Evolutionary conservation across 2,329 filamentous ascomycete genomes (phyloP).

Genomic region (Colletotrichum graminicola): DNA sequence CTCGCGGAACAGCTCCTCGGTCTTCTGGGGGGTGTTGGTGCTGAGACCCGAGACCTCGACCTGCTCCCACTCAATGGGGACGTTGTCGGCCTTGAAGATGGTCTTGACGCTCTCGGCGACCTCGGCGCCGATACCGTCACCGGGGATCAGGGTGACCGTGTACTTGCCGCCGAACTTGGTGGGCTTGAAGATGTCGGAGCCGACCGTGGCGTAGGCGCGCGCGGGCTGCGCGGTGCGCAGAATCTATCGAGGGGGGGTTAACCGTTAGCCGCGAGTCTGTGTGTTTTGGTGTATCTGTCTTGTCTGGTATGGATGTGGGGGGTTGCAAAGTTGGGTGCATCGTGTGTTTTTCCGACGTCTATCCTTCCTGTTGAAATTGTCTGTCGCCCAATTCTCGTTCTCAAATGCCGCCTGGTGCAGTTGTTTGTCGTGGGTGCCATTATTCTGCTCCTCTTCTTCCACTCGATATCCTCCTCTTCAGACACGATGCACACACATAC

Average conservation of each 20-base stretch:
- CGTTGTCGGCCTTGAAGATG: constrained; percentile 99
- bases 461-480: constrained; percentile 13
- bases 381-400: neutral
- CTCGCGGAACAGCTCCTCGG: constrained; percentile 95
- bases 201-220: constrained; percentile 81
- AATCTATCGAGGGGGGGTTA: constrained; percentile 54
- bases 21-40: constrained; percentile 81
- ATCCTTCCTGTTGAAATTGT: neutral
- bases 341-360: neutral
- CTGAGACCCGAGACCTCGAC: constrained; percentile 94
- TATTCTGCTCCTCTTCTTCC: constrained; percentile 2
- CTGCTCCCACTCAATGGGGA: constrained; percentile 99
- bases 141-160: constrained; percentile 97
- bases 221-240: constrained; percentile 62
- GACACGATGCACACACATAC: neutral
- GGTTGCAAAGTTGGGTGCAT: constrained; percentile 47
- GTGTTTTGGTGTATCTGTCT: constrained; percentile 44
- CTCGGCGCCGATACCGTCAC: constrained; percentile 98
- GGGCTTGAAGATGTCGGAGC: constrained; percentile 98
- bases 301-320: constrained; percentile 70
- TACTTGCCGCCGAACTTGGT: constrained; percentile 99
- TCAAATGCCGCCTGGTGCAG: neutral
- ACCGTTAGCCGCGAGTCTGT: constrained; percentile 33
- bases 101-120: constrained; percentile 98
- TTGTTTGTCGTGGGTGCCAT: neutral